Conservation (phyloP, 1,284 basidiomycete genomes). For the Sparassis latifolia region DNA sequence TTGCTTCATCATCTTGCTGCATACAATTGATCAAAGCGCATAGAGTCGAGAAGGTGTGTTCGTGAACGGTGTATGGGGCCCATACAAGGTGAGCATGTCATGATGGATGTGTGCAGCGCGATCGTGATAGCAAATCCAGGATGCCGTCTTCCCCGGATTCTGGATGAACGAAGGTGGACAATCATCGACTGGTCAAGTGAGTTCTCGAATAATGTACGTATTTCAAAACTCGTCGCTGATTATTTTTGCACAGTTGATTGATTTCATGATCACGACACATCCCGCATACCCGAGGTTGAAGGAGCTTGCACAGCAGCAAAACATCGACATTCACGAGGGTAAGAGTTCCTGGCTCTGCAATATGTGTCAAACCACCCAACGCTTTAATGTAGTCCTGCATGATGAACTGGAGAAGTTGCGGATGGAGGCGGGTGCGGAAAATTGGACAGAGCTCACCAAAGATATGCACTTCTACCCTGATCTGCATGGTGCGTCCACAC, state of each 20-base stretch:
- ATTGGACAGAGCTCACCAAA: constrained; percentile 79
- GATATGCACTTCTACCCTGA: constrained; percentile 95
- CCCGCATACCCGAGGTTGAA: constrained; percentile 73
- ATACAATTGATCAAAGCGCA: constrained; percentile 21
- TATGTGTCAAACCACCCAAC: constrained; percentile 15
- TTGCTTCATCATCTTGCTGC: background rate
- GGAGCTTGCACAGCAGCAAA: constrained; percentile 45
- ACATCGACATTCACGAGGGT: constrained; percentile 57
- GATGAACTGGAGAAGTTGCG: constrained; percentile 69
- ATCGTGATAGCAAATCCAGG: constrained; percentile 30
- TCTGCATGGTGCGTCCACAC: constrained; percentile 57
- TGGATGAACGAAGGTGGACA: constrained; percentile 99
- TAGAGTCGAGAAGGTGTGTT: constrained; percentile 79
- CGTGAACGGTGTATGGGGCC: constrained; percentile 94
- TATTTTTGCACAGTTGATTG: constrained; percentile 60
- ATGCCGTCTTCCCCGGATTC: constrained; percentile 87
- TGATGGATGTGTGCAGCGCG: background rate
- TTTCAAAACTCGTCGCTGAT: background rate
- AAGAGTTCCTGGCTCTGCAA: constrained; percentile 6
- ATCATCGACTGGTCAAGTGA: constrained; percentile 92
- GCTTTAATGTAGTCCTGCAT: constrained; percentile 55
- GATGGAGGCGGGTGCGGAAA: constrained; percentile 49
- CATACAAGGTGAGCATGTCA: constrained; percentile 65
- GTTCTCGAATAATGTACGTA: background rate
- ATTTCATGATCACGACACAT: constrained; percentile 93